phyloP scores from a whole-genome alignment of 2,329 filamentous ascomycete genomes.

The Penicillium psychrosexuale region DNA sequence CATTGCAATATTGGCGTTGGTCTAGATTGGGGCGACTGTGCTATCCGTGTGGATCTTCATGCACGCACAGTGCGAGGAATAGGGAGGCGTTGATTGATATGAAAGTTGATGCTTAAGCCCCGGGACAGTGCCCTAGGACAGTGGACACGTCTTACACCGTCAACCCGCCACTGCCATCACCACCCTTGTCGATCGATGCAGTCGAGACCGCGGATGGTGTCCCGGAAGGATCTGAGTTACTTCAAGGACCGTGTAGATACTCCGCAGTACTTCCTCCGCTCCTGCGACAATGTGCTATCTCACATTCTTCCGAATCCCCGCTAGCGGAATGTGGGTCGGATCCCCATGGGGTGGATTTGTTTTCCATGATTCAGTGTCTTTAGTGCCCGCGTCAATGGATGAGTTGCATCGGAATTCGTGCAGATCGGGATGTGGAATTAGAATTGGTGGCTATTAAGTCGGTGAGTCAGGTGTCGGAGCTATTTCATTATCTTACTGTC shows the following conservation, averaged over 20 bases:
- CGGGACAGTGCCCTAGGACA: no score
- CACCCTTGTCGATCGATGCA: slow-evolving; percentile 10
- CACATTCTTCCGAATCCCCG: slow-evolving; percentile 6
- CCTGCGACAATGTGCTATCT: neutral
- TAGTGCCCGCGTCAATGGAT: neutral
- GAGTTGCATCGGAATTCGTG: neutral
- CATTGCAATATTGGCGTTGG: neutral
- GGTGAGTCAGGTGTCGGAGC: neutral
- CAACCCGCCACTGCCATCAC: slow-evolving; percentile 7
- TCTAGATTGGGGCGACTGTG: slow-evolving; percentile 4
- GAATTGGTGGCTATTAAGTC: neutral
- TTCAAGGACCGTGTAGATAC: slow-evolving; percentile 1
- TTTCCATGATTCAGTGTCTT: slow-evolving; percentile 2
- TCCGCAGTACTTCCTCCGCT: neutral
- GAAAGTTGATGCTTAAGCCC: neutral
- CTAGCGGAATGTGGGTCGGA: slow-evolving; percentile 4
- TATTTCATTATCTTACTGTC: neutral
- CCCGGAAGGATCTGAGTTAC: slow-evolving; percentile 9
- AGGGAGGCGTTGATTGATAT: neutral
- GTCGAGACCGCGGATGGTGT: slow-evolving; percentile 3
- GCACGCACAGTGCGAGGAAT: neutral
- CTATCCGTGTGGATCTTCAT: neutral
- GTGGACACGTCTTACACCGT: slow-evolving; percentile 10
- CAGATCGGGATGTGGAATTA: neutral
- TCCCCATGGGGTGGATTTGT: slow-evolving; percentile 5